Percentiles rank a stretch among this genome's conserved stretches.
Conservation (phyloP, 805 yeast genomes). For the Candida saitoana region DNA sequence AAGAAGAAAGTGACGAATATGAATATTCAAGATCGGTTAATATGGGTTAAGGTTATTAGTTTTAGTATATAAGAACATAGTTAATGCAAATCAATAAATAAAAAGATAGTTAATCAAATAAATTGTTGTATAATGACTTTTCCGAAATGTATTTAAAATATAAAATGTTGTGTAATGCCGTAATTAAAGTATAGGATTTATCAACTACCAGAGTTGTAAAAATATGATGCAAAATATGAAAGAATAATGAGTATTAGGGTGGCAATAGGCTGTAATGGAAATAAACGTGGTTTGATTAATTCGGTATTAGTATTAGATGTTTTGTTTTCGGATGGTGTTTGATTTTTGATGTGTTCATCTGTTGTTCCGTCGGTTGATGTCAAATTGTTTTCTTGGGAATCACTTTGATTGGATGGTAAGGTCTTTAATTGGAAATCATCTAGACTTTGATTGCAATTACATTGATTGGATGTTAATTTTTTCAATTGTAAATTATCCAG, state of each 20-base stretch:
- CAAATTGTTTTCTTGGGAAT: no score
- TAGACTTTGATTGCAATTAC: no score
- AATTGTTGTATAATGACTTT: no score
- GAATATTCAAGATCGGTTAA: conserved; percentile 33
- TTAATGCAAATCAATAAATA: neutral
- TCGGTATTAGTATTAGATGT: neutral
- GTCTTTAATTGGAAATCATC: no score
- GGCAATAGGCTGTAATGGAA: neutral
- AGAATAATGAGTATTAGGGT: neutral
- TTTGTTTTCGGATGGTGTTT: neutral
- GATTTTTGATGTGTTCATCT: no score
- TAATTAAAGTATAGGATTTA: neutral
- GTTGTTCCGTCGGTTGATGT: no score
- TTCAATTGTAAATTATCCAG: no score
- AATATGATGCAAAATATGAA: neutral
- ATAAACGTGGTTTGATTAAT: neutral
- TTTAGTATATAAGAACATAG: no score
- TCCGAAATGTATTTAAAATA: no score
- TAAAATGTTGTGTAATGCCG: no score
- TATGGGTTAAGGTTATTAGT: conserved; percentile 29
- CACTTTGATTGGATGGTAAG: no score
- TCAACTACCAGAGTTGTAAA: neutral
- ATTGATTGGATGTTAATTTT: no score
- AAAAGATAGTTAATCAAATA: neutral
- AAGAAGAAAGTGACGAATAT: conserved; percentile 27